Evolutionary conservation across 495 filamentous ascomycete genomes (phyloP).

Genomic region (Letharia lupina): DNA sequence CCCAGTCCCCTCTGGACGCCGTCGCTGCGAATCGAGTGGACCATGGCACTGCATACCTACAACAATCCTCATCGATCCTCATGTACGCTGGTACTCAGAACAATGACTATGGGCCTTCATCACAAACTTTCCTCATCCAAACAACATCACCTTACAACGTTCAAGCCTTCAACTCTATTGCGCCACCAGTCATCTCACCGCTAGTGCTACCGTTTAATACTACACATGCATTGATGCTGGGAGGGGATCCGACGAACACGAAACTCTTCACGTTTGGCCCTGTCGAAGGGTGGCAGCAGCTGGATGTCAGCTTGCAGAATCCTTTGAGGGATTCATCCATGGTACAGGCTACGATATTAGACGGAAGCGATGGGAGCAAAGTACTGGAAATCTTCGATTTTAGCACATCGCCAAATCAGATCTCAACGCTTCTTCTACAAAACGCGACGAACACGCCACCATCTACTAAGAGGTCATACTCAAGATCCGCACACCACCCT

Average conservation of each 20-base stretch:
- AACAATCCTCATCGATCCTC: constrained; percentile 60
- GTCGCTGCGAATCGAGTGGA: constrained; percentile 60
- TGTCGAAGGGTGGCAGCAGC: constrained; percentile 54
- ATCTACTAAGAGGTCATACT: constrained; percentile 23
- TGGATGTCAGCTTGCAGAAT: constrained; percentile 46
- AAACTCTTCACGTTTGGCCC: constrained; percentile 55
- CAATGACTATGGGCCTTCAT: constrained; percentile 45
- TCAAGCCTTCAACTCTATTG: constrained; percentile 39
- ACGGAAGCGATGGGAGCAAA: constrained; percentile 69
- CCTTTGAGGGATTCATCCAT: constrained; percentile 48
- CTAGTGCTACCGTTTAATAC: constrained; percentile 71
- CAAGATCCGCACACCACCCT: constrained; percentile 15
- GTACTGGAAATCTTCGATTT: constrained; percentile 77
- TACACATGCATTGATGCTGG: constrained; percentile 63
- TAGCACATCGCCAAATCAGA: constrained; percentile 63
- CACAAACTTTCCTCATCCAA: constrained; percentile 67
- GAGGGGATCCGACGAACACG: constrained; percentile 58
- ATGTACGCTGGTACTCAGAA: constrained; percentile 71
- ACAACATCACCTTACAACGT: constrained; percentile 53
- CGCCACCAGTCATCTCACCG: constrained; percentile 57
- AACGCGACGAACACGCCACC: constrained; percentile 37
- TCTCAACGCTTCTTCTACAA: constrained; percentile 57
- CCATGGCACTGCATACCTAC: constrained; percentile 72
- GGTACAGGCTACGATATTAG: constrained; percentile 54
- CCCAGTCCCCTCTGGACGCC: constrained; percentile 41